Conservation (phyloP, 441 rosid species). For the Mallotus repandus region DNA sequence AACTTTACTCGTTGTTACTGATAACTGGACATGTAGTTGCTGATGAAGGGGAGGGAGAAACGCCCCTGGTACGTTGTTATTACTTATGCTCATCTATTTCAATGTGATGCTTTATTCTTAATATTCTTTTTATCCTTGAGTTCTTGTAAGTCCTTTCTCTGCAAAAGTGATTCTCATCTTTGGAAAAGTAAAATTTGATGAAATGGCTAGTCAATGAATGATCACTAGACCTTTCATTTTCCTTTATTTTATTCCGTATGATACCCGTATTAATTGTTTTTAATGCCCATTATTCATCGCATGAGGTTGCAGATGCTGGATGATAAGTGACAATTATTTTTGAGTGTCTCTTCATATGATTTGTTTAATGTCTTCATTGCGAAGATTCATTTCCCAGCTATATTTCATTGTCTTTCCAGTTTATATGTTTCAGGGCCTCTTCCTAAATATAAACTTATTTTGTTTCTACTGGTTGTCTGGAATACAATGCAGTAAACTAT, state of each 20-base stretch:
- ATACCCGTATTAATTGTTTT: not conserved
- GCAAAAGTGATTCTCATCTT: not conserved
- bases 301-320: not conserved
- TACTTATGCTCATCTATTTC: slow-evolving; percentile 15
- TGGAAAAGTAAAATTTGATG: not conserved
- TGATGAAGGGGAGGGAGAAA: slow-evolving; percentile 99
- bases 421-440: not conserved
- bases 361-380: not conserved
- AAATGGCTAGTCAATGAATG: not conserved
- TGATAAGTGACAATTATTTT: not conserved
- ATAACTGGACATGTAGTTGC: slow-evolving; percentile 95
- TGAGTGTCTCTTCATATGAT: not conserved
- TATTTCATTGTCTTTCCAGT: slow-evolving; percentile 1
- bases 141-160: not conserved
- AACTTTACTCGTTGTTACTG: slow-evolving; percentile 79
- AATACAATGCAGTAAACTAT: not conserved
- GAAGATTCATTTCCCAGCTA: not conserved
- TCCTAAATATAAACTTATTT: not conserved
- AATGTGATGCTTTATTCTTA: not conserved
- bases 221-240: not conserved
- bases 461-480: not conserved
- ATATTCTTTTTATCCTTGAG: not conserved
- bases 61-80: slow-evolving; percentile 68
- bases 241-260: not conserved
- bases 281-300: not conserved